Base-by-base conservation (phyloP, 2,329 filamentous ascomycete genomes). In the Colletotrichum cereale region DNA sequence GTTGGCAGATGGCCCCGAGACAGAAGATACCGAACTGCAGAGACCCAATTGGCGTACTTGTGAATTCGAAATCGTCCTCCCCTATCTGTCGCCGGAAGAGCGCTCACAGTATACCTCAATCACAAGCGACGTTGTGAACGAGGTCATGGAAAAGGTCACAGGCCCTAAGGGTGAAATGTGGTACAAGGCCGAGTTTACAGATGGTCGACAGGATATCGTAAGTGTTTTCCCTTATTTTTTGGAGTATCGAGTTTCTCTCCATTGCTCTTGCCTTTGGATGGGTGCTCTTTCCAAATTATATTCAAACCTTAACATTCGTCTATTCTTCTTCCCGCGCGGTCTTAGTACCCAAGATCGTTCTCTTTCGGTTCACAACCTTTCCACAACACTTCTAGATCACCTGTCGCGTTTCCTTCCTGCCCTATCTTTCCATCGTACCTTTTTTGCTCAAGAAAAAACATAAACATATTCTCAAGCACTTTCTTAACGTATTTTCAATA, bases 161-260 rank as follows among this genome's bases (percentile, higher is more conserved):
- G 71, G 75, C 0, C 75, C 75, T 1, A 75, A 77, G 18, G 69
- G 73, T 11, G 74, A 80, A 12, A 29, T 75, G 2, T 76, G 76
- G 29, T 84, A 83, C 53, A 76, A 74, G 5, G 78, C 84, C 14
- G 84, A 86, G 70, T 87, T 86, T 58, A 81, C 82, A 38, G 85
- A 87, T 73, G 86, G 85, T 31, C 80, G 81, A 61, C 74, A 82
- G 73, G 80, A 85, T 65, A 70, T 81, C 75, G 86, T 87, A 80
- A 81, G 85, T 83, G 36, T 29, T 61, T 48, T 12, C 24, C 47
- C 8, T 18, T 14, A 4, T 4, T 42, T n/a, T 18, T 42, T 3
- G 40, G 40, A 60, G 11, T 61, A 24, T 47, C 29, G 6, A 16
- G n/a, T 48, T 3, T 18, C 29, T 60, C 42, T 36, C n/a, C 12